These are phyloP conservation scores for Aureobasidium lini DNA, from an alignment of 2,329 filamentous ascomycete genomes.

Conservation along the genomic window DNA sequence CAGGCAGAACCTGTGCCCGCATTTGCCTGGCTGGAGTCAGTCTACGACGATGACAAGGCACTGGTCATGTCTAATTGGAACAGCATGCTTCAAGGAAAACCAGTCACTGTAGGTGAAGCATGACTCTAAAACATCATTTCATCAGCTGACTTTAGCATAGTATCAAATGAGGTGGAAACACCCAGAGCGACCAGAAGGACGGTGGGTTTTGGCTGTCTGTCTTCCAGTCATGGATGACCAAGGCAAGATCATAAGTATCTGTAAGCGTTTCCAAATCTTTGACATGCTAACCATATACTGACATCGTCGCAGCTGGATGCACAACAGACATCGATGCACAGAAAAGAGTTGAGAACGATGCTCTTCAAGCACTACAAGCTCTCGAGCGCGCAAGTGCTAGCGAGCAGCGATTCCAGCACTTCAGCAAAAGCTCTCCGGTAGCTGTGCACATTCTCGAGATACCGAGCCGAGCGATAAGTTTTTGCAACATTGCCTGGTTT, in stretches of 20 bases:
- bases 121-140: neutral
- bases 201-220: conserved; percentile 21
- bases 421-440: conserved; percentile 27
- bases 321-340: conserved; percentile 22
- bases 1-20: neutral
- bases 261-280: neutral
- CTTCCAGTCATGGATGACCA: conserved; percentile 17
- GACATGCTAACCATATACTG: neutral
- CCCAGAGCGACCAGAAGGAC: neutral
- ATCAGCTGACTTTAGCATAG: neutral
- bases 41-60: conserved; percentile 5
- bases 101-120: neutral
- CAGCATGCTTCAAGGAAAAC: conserved; percentile 1
- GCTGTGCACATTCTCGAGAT: conserved; percentile 22
- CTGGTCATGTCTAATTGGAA: conserved; percentile 5
- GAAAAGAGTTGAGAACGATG: conserved; percentile 25
- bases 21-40: conserved; percentile 4
- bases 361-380: conserved; percentile 32
- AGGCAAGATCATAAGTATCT: conserved; percentile 17
- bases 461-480: conserved; percentile 9
- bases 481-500: conserved; percentile 2
- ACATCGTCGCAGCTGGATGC: conserved; percentile 16
- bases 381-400: conserved; percentile 34
- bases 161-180: conserved; percentile 13
- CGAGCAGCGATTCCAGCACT: conserved; percentile 22